These are phyloP conservation scores for Globisporangium irregulare DNA, from an alignment of 352 stramenopile species.

Conservation along the genomic window DNA sequence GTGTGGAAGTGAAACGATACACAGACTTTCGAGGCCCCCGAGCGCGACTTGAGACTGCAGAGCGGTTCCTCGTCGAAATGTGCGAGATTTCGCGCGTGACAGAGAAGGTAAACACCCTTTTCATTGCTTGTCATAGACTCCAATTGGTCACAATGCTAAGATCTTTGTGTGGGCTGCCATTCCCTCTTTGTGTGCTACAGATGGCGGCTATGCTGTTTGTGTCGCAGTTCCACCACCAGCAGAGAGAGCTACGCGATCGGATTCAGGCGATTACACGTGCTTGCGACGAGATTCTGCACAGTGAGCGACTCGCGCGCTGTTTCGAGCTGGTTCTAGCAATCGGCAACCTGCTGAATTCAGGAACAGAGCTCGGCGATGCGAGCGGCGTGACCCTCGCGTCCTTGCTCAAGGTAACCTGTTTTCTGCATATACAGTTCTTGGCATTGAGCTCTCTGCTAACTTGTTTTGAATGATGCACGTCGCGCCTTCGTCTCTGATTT, in stretches of 20 bases:
- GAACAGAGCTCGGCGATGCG: constrained; percentile 65
- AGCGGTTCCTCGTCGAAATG: constrained; percentile 75
- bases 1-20: constrained; percentile 70
- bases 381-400: constrained; percentile 68
- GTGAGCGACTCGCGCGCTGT: constrained; percentile 65
- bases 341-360: constrained; percentile 72
- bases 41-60: constrained; percentile 43
- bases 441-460: background rate
- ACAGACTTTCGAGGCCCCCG: constrained; percentile 57
- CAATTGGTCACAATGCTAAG: background rate
- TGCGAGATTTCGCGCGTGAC: constrained; percentile 61
- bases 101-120: constrained; percentile 47
- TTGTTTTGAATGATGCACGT: background rate
- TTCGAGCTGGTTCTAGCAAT: constrained; percentile 77
- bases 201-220: constrained; percentile 70
- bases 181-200: constrained; percentile 20
- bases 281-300: constrained; percentile 63
- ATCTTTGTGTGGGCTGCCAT: background rate
- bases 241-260: constrained; percentile 41
- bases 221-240: constrained; percentile 58
- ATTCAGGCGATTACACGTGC: constrained; percentile 52
- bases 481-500: background rate
- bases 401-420: constrained; percentile 56
- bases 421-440: background rate
- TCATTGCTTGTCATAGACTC: background rate